These are phyloP conservation scores for Geotrichum ghanense DNA, from an alignment of 805 yeast genomes.

Conservation along the genomic window DNA sequence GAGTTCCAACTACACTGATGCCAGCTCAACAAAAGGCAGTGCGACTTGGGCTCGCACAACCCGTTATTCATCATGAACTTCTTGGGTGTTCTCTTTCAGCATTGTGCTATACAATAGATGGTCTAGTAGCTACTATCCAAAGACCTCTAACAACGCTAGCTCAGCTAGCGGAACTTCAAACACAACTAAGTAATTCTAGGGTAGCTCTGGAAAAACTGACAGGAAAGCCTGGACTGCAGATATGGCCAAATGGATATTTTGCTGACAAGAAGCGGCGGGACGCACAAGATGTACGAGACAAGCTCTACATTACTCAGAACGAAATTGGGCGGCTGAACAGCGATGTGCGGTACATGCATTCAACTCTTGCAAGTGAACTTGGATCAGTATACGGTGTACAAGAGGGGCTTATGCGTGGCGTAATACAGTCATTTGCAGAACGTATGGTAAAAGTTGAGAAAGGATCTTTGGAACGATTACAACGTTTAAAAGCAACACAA, in stretches of 20 bases:
- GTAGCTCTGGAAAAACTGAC: constrained; percentile 15
- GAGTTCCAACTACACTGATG: not conserved
- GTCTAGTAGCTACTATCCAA: constrained; percentile 18
- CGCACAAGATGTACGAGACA: constrained; percentile 20
- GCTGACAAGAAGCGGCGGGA: constrained; percentile 26
- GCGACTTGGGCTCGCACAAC: not conserved
- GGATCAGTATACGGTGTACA: constrained; percentile 27
- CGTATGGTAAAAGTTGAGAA: constrained; percentile 13
- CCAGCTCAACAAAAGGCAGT: not conserved
- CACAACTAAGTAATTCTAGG: constrained; percentile 14
- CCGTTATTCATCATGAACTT: not conserved
- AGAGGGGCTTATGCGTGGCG: constrained; percentile 21
- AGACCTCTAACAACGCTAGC: constrained; percentile 20
- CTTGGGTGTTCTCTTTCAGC: constrained; percentile 2
- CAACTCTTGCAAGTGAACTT: constrained; percentile 27
- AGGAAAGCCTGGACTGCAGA: constrained; percentile 10
- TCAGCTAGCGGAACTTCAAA: constrained; percentile 18
- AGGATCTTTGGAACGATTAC: constrained; percentile 14
- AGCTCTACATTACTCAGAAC: constrained; percentile 20
- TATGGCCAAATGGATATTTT: constrained; percentile 24
- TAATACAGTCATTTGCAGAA: constrained; percentile 14
- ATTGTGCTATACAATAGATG: constrained; percentile 7
- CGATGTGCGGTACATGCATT: constrained; percentile 25
- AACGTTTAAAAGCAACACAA: constrained; percentile 5
- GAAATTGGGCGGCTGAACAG: constrained; percentile 21